Percentiles rank a stretch among this genome's conserved stretches.
phyloP scores from a whole-genome alignment of 306 rosid genomes.

The Acacia melanoxylon region DNA sequence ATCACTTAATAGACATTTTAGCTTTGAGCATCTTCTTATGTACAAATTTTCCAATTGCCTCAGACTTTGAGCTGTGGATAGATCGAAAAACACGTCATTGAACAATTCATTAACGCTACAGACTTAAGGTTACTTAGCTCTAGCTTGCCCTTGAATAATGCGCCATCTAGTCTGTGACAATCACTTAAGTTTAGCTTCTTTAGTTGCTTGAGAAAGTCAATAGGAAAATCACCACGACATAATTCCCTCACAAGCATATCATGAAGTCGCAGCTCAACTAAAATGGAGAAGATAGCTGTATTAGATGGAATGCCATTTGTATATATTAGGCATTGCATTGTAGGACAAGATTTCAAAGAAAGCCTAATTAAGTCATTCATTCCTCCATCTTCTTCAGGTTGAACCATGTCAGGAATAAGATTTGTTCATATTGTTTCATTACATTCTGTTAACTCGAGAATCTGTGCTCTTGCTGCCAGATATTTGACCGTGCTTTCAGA shows the following conservation, averaged over 20 bases:
- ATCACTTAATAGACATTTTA: background rate
- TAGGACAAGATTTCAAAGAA: background rate
- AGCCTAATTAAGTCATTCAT: background rate
- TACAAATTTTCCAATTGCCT: background rate
- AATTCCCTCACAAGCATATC: background rate
- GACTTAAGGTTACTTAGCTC: background rate
- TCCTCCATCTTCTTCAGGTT: background rate
- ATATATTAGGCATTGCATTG: conserved; percentile 6
- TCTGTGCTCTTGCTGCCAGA: background rate
- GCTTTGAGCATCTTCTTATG: background rate
- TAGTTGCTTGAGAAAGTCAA: background rate
- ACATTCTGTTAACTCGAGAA: background rate
- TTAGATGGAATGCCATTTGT: background rate
- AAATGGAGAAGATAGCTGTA: conserved; percentile 4
- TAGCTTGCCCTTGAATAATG: background rate
- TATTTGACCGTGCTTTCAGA: background rate
- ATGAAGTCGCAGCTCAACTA: background rate
- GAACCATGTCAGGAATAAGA: conserved; percentile 30
- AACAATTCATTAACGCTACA: background rate
- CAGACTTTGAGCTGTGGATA: background rate
- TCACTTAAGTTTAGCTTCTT: background rate
- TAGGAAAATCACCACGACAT: background rate
- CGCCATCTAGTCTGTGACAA: background rate
- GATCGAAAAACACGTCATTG: background rate
- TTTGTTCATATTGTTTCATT: conserved; percentile 8